phyloP scores from a whole-genome alignment of 768 basidiomycete species.

The Serendipita sp. region DNA sequence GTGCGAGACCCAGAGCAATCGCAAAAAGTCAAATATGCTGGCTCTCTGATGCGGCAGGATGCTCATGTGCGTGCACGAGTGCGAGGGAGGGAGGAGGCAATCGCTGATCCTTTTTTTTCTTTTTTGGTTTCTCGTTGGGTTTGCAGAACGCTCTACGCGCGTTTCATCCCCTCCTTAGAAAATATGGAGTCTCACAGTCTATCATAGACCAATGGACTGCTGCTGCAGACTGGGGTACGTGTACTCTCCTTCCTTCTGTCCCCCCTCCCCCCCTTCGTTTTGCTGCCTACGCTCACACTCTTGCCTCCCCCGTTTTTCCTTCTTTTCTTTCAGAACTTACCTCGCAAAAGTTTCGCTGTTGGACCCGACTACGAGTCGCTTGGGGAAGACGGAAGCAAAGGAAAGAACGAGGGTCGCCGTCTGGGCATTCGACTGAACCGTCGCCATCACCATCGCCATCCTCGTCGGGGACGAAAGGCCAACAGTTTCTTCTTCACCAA shows the following conservation, averaged over 20 bases:
- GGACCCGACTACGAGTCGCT: neutral
- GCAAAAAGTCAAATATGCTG: neutral
- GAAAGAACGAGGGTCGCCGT: too few relatives aligned
- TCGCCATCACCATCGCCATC: neutral
- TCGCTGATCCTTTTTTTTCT: neutral
- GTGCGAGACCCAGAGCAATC: neutral
- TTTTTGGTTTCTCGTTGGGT: neutral
- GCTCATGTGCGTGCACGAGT: neutral
- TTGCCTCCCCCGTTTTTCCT: too few relatives aligned
- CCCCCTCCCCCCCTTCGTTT: neutral
- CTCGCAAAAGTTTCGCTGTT: neutral
- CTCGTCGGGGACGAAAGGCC: neutral
- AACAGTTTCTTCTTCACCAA: neutral
- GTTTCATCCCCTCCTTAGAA: neutral
- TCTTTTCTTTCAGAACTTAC: neutral
- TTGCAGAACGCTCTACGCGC: neutral
- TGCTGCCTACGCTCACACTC: neutral
- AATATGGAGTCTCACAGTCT: neutral
- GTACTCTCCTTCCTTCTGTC: too few relatives aligned
- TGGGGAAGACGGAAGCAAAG: neutral
- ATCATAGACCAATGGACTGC: neutral
- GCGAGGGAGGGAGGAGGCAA: neutral
- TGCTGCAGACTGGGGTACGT: neutral
- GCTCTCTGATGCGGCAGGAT: neutral
- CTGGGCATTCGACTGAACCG: neutral